Conservation (phyloP, 441 rosid species). For the Erodium trifolium region DNA sequence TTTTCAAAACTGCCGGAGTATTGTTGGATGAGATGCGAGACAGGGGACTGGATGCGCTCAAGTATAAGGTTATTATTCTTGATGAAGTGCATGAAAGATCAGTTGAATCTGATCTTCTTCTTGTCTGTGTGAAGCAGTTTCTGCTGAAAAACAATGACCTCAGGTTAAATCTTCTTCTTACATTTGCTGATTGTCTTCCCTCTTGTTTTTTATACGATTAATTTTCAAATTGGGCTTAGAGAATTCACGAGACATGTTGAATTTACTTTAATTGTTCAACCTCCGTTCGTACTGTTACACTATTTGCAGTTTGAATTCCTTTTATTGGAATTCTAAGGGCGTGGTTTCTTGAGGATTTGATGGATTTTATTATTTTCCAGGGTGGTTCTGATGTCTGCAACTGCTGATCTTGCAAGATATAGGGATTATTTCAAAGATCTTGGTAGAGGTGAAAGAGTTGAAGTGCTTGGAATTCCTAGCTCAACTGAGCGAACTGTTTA, state of each 20-base stretch:
- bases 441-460: slow-evolving; percentile 83
- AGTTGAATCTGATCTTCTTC: slow-evolving; percentile 85
- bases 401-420: slow-evolving; percentile 82
- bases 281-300: too few relatives aligned
- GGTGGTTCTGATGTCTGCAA: slow-evolving; percentile 97
- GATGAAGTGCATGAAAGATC: slow-evolving; percentile 99
- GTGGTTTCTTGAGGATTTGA: slow-evolving; percentile 11
- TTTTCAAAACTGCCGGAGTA: slow-evolving; percentile 96
- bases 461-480: slow-evolving; percentile 78
- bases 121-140: slow-evolving; percentile 85
- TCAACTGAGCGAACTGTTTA: slow-evolving; percentile 48
- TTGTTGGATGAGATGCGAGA: slow-evolving; percentile 86
- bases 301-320: too few relatives aligned
- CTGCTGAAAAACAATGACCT: slow-evolving; percentile 58
- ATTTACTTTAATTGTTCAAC: not conserved
- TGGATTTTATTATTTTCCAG: slow-evolving; percentile 30
- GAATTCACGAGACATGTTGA: not conserved
- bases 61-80: slow-evolving; percentile 84
- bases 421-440: slow-evolving; percentile 81
- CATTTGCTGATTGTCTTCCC: not conserved
- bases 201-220: not conserved
- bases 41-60: slow-evolving; percentile 70
- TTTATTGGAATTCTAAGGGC: not conserved
- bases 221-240: not conserved
- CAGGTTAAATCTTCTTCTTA: slow-evolving; percentile 38